These are phyloP conservation scores for Protomyces inouyei DNA, from an alignment of 1,139 yeast genomes.

Conservation along the genomic window DNA sequence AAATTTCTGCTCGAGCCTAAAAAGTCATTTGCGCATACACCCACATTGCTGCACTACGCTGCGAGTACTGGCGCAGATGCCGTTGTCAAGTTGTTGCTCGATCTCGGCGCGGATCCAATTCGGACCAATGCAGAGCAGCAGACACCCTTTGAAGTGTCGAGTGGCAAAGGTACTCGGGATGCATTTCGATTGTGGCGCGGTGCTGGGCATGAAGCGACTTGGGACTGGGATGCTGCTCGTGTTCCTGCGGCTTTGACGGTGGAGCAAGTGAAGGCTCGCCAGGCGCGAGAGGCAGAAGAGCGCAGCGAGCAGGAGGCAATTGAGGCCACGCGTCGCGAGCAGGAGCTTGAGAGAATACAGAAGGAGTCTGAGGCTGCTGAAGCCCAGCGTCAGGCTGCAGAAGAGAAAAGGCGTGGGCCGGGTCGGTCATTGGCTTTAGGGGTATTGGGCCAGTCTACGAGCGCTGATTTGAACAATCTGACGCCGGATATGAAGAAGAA, in stretches of 20 bases:
- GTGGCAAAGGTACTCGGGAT: conserved; percentile 45
- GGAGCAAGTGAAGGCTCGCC: conserved; percentile 54
- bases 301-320: conserved; percentile 42
- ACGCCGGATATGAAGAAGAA: conserved; percentile 67
- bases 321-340: conserved; percentile 36
- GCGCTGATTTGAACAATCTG: conserved; percentile 41
- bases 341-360: conserved; percentile 34
- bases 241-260: conserved; percentile 63
- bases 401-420: conserved; percentile 33
- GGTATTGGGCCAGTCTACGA: conserved; percentile 7
- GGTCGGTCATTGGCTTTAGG: conserved; percentile 34
- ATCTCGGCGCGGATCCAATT: conserved; percentile 68
- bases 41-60: conserved; percentile 77
- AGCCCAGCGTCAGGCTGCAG: conserved; percentile 33
- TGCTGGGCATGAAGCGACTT: conserved; percentile 56
- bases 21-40: conserved; percentile 51
- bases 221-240: conserved; percentile 66
- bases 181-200: conserved; percentile 67
- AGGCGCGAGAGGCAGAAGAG: conserved; percentile 42
- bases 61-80: conserved; percentile 62
- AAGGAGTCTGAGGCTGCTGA: conserved; percentile 37
- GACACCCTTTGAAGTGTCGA: conserved; percentile 58
- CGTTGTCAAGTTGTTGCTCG: conserved; percentile 63
- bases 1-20: conserved; percentile 52
- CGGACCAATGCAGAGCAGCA: conserved; percentile 51